phyloP scores from a whole-genome alignment of 495 filamentous ascomycete species.

The Chaetomium tenue region DNA sequence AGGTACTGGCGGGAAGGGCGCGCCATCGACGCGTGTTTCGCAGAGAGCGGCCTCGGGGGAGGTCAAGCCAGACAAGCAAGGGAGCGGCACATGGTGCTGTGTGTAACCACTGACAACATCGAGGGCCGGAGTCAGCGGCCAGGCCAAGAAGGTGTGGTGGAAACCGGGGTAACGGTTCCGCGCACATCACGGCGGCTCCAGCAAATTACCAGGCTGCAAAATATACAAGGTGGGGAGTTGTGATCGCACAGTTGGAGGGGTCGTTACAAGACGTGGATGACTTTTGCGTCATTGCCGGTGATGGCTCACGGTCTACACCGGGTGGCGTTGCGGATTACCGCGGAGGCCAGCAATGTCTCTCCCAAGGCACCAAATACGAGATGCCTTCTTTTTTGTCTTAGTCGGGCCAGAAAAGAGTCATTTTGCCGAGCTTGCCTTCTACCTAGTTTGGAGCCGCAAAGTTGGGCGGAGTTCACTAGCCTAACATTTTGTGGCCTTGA shows the following conservation, averaged over 20 bases:
- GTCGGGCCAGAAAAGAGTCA: background rate
- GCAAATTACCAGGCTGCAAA: conserved; percentile 9
- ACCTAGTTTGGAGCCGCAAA: background rate
- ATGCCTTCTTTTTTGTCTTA: background rate
- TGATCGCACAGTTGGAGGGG: background rate
- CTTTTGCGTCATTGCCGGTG: conserved; percentile 9
- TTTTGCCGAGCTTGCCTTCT: no score
- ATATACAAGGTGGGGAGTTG: background rate
- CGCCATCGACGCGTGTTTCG: background rate
- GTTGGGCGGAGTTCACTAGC: conserved; percentile 10
- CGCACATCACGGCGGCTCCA: background rate
- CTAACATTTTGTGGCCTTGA: background rate
- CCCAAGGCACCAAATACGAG: conserved; percentile 1
- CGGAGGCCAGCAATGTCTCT: background rate
- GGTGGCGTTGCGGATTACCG: background rate
- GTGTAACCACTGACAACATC: background rate
- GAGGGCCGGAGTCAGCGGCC: conserved; percentile 1
- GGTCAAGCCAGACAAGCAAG: background rate
- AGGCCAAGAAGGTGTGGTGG: background rate
- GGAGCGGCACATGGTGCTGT: background rate
- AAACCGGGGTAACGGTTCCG: background rate
- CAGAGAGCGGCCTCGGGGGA: background rate
- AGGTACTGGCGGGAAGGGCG: no score
- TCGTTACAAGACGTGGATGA: background rate
- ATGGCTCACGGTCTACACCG: background rate